These are phyloP conservation scores for Suhomyces taliae DNA, from an alignment of 1,139 yeast species.

Conservation along the genomic window DNA sequence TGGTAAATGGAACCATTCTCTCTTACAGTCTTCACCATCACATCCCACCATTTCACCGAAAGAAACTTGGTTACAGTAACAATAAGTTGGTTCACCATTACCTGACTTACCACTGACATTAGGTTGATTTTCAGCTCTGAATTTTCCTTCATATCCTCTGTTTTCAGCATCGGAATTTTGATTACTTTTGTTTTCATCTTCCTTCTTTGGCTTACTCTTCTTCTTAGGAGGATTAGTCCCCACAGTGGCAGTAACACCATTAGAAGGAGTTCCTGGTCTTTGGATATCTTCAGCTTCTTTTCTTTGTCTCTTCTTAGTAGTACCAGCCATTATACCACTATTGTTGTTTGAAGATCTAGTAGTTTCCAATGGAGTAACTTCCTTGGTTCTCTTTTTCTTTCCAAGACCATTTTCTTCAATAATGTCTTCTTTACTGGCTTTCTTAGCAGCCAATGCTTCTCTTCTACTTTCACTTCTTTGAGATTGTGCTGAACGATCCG, in stretches of 20 bases:
- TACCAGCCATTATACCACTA: constrained; percentile 6
- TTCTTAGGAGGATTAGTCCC: constrained; percentile 20
- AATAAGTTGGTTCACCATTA: constrained; percentile 73
- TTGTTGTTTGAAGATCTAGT: constrained; percentile 1
- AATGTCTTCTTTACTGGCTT: constrained; percentile 47
- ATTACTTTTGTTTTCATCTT: constrained; percentile 22
- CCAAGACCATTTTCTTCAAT: constrained; percentile 33
- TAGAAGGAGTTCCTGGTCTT: constrained; percentile 8
- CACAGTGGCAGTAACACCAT: constrained; percentile 5
- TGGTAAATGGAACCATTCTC: constrained; percentile 97
- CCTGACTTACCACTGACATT: constrained; percentile 4
- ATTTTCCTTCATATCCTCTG: constrained; percentile 9
- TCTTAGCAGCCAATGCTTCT: constrained; percentile 89
- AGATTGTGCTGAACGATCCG: constrained; percentile 60
- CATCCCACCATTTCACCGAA: constrained; percentile 99
- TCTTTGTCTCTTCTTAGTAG: constrained; percentile 21
- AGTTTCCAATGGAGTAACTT: constrained; percentile 15
- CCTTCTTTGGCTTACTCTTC: constrained; percentile 29
- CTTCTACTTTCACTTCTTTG: constrained; percentile 81
- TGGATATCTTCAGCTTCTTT: constrained; percentile 17
- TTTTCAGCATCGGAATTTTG: constrained; percentile 6
- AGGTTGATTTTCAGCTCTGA: constrained; percentile 6
- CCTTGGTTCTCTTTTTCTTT: constrained; percentile 31
- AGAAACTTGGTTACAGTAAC: constrained; percentile 94
- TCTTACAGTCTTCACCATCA: constrained; percentile 88